These are phyloP conservation scores for Fomitiporia mediterranea DNA, from an alignment of 1,284 basidiomycete species.

Conservation along the genomic window DNA sequence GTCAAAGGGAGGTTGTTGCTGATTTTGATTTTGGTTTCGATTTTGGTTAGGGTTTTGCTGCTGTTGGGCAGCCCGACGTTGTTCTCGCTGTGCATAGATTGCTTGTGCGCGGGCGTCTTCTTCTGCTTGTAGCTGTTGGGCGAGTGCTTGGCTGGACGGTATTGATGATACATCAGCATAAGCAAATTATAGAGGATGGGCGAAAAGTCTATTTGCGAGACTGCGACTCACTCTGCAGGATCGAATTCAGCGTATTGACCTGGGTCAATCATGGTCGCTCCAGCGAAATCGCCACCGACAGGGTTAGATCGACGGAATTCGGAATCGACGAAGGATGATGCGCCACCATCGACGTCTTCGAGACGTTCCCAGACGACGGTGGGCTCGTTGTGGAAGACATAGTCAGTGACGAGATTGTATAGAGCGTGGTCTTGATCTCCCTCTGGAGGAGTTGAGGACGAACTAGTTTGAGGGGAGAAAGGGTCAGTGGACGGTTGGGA, in stretches of 20 bases:
- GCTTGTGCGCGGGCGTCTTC: conserved; percentile 54
- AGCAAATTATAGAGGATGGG: neutral
- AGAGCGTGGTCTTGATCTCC: conserved; percentile 49
- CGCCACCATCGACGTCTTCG: conserved; percentile 80
- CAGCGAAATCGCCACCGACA: conserved; percentile 75
- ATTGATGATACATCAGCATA: neutral
- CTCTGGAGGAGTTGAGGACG: conserved; percentile 9
- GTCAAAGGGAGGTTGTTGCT: conserved; percentile 1
- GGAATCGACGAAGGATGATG: conserved; percentile 71
- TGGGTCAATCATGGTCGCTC: conserved; percentile 45
- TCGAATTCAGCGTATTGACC: conserved; percentile 37
- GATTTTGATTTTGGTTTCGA: neutral
- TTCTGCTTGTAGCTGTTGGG: conserved; percentile 66
- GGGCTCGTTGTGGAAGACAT: conserved; percentile 71
- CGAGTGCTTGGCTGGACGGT: conserved; percentile 50
- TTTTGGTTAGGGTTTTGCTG: conserved; percentile 8
- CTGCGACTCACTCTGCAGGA: conserved; percentile 45
- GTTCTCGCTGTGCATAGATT: conserved; percentile 37
- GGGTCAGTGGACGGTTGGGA: conserved; percentile 5
- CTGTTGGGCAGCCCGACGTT: conserved; percentile 29
- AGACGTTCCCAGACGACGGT: conserved; percentile 85
- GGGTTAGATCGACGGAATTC: conserved; percentile 60
- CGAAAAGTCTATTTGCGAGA: neutral
- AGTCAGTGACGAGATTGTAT: conserved; percentile 80
- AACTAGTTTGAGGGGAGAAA: neutral